Conservation (phyloP, 345 rosid genomes). For the Gossypium bickii region DNA sequence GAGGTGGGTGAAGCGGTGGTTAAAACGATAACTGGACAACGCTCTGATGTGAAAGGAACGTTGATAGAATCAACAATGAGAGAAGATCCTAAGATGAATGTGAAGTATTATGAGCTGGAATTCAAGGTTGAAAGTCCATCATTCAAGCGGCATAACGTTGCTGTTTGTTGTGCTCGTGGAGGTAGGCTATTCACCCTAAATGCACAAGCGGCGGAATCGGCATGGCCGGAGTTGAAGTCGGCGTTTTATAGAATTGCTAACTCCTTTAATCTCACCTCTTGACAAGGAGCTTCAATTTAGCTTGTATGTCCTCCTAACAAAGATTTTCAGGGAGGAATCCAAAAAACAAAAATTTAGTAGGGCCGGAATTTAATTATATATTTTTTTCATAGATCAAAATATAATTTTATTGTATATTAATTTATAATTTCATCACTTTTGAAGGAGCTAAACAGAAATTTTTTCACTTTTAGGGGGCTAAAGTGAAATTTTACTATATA, state of each 20-base stretch:
- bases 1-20: conserved; percentile 81
- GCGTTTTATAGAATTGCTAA: conserved; percentile 46
- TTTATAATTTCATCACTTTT: no score
- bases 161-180: conserved; percentile 53
- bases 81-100: conserved; percentile 39
- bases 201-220: conserved; percentile 68
- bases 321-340: background rate
- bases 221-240: conserved; percentile 53
- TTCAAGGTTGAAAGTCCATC: conserved; percentile 69
- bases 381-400: no score
- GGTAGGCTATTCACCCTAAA: conserved; percentile 69
- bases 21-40: conserved; percentile 43
- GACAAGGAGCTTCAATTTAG: conserved; percentile 1
- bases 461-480: no score
- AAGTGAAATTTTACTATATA: no score
- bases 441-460: no score
- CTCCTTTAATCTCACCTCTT: conserved; percentile 54
- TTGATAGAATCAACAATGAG: conserved; percentile 49
- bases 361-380: no score
- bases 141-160: conserved; percentile 63
- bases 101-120: conserved; percentile 67
- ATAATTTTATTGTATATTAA: no score
- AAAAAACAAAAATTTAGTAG: no score
- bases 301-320: background rate
- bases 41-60: conserved; percentile 50